phyloP scores from a whole-genome alignment of 2,329 filamentous ascomycete species.

The Monascus ruber region DNA sequence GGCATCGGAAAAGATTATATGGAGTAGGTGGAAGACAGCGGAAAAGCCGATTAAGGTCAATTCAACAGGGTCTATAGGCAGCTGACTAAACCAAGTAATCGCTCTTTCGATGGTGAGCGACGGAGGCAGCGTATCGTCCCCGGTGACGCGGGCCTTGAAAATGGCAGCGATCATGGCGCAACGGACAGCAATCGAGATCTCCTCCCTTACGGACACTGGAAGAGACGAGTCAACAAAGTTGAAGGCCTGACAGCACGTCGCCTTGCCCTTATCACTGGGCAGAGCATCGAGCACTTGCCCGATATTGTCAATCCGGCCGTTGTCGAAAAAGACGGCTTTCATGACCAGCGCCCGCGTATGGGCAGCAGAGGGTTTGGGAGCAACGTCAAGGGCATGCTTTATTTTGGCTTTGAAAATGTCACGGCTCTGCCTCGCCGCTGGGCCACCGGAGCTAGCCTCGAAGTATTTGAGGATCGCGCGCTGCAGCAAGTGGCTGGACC shows the following conservation, averaged over 20 bases:
- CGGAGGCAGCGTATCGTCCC: constrained; percentile 20
- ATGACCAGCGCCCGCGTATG: constrained; percentile 48
- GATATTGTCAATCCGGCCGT: constrained; percentile 41
- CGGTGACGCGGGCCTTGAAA: constrained; percentile 27
- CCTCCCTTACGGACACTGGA: constrained; percentile 37
- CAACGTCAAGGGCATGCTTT: constrained; percentile 57
- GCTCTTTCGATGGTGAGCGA: constrained; percentile 30
- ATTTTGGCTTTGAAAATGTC: constrained; percentile 43
- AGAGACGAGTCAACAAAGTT: constrained; percentile 45
- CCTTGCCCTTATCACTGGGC: constrained; percentile 28
- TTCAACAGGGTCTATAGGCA: constrained; percentile 32
- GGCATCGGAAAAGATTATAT: constrained; percentile 29
- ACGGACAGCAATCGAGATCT: constrained; percentile 47
- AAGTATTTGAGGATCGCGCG: constrained; percentile 55
- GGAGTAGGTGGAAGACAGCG: constrained; percentile 30
- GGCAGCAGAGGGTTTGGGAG: constrained; percentile 67
- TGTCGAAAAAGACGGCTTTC: constrained; percentile 47
- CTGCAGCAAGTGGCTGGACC: constrained; percentile 64
- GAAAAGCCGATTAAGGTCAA: constrained; percentile 32
- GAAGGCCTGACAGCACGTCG: constrained; percentile 19
- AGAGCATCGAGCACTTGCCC: constrained; percentile 43
- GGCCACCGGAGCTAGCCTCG: constrained; percentile 40
- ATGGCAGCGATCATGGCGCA: constrained; percentile 49
- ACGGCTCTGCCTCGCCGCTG: constrained; percentile 29
- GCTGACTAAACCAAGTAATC: constrained; percentile 29